phyloP scores from a whole-genome alignment of 345 rosid species.

The Streptanthus diversifolius region DNA sequence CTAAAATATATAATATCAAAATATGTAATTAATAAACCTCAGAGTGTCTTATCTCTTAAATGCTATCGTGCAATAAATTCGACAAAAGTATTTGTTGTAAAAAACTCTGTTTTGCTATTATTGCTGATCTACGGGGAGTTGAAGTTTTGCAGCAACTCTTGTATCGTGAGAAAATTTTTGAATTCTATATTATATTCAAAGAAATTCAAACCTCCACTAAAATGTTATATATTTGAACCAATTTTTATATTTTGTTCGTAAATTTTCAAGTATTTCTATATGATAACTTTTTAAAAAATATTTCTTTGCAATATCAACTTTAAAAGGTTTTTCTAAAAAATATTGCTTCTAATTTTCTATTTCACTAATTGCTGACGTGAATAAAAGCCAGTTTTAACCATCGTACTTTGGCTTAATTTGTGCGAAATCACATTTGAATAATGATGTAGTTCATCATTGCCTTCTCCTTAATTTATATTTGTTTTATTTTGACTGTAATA shows the following conservation, averaged over 20 bases:
- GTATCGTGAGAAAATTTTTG: background rate
- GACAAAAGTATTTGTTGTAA: background rate
- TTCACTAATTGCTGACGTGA: background rate
- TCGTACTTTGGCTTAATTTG: background rate
- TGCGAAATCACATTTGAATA: background rate
- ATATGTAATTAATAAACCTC: conserved; percentile 7
- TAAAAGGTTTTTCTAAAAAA: background rate
- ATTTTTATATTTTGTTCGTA: background rate
- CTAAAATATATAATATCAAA: background rate
- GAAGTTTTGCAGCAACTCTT: background rate
- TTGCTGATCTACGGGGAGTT: background rate
- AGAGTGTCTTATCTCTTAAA: conserved; percentile 6
- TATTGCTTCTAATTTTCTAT: background rate
- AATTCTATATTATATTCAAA: background rate
- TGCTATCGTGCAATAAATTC: conserved; percentile 23
- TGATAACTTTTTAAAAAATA: background rate
- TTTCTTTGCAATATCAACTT: background rate
- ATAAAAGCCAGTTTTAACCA: background rate
- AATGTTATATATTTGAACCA: background rate
- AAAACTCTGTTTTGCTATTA: background rate
- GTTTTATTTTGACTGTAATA: no score
- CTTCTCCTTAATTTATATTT: background rate
- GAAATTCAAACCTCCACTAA: background rate
- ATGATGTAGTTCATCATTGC: background rate
- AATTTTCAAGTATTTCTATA: background rate